Conservation (phyloP, 768 basidiomycete genomes). For the Leccinum sublutescens region DNA sequence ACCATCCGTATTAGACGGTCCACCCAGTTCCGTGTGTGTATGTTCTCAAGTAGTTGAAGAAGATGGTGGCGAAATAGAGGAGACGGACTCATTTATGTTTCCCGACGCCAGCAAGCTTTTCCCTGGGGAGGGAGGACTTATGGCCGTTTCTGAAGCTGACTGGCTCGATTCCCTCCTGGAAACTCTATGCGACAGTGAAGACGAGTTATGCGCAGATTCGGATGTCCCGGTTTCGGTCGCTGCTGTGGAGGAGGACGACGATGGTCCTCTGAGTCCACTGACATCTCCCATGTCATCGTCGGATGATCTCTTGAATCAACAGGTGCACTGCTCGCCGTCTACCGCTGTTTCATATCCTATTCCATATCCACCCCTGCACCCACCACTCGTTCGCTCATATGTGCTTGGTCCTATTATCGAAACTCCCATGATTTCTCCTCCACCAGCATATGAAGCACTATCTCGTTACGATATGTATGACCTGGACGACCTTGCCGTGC, state of each 20-base stretch:
- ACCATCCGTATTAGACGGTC: slow-evolving; percentile 24
- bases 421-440: slow-evolving; percentile 42
- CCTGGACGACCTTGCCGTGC: slow-evolving; percentile 66
- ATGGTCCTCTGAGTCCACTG: slow-evolving; percentile 52
- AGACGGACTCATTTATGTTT: slow-evolving; percentile 74
- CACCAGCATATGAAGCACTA: slow-evolving; percentile 47
- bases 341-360: slow-evolving; percentile 57
- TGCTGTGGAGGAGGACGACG: slow-evolving; percentile 62
- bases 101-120: slow-evolving; percentile 68
- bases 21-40: slow-evolving; percentile 28
- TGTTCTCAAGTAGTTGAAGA: slow-evolving; percentile 46
- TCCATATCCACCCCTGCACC: slow-evolving; percentile 63
- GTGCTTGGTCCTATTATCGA: slow-evolving; percentile 44
- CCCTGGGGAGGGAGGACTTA: slow-evolving; percentile 29
- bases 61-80: slow-evolving; percentile 40
- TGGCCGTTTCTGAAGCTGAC: slow-evolving; percentile 61
- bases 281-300: slow-evolving; percentile 75
- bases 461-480: slow-evolving; percentile 65
- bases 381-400: slow-evolving; percentile 54
- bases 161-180: slow-evolving; percentile 84
- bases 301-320: slow-evolving; percentile 63
- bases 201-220: slow-evolving; percentile 49
- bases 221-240: slow-evolving; percentile 47
- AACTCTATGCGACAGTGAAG: slow-evolving; percentile 67
- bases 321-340: slow-evolving; percentile 47